A percentile compares a stretch with the other conserved stretches of the same genome.
phyloP scores from a whole-genome alignment of 2,329 filamentous ascomycete genomes.

The Monosporascus cannonballus region DNA sequence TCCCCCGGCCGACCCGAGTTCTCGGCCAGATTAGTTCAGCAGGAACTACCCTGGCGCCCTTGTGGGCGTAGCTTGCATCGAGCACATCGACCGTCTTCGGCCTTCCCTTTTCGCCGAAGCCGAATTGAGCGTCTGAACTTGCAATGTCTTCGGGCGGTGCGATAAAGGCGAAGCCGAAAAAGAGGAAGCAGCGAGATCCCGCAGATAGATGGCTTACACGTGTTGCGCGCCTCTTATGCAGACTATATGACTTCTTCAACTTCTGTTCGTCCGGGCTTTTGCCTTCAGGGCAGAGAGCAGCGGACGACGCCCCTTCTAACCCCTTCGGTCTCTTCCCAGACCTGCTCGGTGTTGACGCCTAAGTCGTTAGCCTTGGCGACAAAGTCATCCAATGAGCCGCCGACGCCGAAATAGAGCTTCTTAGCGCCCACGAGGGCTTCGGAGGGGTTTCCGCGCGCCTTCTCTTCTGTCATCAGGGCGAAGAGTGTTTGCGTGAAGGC shows the following conservation, averaged over 20 bases:
- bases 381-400: slow-evolving; percentile 75
- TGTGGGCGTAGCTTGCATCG: no score
- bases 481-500: slow-evolving; percentile 65
- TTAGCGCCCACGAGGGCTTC: slow-evolving; percentile 69
- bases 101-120: no score
- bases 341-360: slow-evolving; percentile 41
- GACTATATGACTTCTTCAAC: background rate
- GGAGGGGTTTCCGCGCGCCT: slow-evolving; percentile 35
- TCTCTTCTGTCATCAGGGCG: slow-evolving; percentile 35
- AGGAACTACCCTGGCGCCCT: no score
- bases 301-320: slow-evolving; percentile 56
- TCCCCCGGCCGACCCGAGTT: no score
- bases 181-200: no score
- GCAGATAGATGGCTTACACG: no score
- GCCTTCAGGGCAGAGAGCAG: slow-evolving; percentile 32
- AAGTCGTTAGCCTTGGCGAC: slow-evolving; percentile 43
- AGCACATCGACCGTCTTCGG: no score
- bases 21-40: no score
- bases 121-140: no score
- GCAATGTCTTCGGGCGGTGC: no score
- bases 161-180: no score
- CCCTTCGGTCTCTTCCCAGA: slow-evolving; percentile 55
- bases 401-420: slow-evolving; percentile 77
- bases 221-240: no score
- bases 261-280: background rate